Conservation (phyloP, 2,329 filamentous ascomycete genomes). For the Hymenoscyphus fraxineus region DNA sequence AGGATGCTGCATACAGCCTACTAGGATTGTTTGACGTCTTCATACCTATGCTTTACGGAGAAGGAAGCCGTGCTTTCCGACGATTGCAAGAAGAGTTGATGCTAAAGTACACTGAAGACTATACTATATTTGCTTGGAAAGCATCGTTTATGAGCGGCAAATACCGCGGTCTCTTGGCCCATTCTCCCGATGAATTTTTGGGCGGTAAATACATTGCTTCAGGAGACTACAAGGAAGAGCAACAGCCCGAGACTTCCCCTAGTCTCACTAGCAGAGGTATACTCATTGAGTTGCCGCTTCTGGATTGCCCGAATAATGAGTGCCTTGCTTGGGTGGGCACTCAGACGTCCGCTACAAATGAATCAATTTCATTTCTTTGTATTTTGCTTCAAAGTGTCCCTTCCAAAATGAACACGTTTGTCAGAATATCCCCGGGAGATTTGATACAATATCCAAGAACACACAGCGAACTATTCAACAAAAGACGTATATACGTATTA, state of each 20-base stretch:
- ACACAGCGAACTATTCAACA: neutral
- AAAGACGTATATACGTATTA: neutral
- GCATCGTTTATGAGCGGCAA: neutral
- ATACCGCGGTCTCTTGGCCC: neutral
- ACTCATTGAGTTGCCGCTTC: neutral
- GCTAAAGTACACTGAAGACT: constrained; percentile 4
- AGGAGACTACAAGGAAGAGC: neutral
- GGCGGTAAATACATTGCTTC: neutral
- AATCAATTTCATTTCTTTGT: neutral
- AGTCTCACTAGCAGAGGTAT: neutral
- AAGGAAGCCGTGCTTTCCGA: neutral
- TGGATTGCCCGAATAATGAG: neutral
- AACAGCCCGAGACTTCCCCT: neutral
- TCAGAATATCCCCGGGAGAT: neutral
- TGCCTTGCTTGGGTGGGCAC: neutral
- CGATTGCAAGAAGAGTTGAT: constrained; percentile 4
- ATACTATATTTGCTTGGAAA: constrained; percentile 14
- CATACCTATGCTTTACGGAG: constrained; percentile 9
- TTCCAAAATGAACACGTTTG: neutral
- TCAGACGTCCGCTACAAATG: neutral
- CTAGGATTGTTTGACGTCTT: constrained; percentile 6
- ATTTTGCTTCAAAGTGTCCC: neutral
- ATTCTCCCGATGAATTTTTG: neutral
- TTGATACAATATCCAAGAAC: neutral
- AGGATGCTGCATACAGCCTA: constrained; percentile 4